These are phyloP conservation scores for Mesembryanthemum crystallinum DNA, from an alignment of 148 eudicot species.

Conservation along the genomic window DNA sequence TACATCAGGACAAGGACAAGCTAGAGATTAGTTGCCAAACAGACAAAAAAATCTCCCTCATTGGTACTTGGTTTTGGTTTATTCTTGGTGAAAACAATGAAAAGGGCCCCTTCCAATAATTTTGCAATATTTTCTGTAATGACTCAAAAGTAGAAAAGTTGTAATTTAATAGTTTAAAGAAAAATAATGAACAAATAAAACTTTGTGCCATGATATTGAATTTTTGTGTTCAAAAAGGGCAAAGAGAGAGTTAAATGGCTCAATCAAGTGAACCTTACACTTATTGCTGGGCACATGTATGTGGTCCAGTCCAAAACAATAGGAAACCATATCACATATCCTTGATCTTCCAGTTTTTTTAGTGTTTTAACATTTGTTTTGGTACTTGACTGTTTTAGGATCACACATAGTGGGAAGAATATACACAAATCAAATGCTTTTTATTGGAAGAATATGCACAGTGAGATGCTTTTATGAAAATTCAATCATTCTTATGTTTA, in stretches of 20 bases:
- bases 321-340: not conserved
- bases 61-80: not conserved
- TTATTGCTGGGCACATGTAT: not conserved
- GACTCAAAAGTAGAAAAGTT: not conserved
- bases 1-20: not conserved
- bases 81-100: not conserved
- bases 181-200: not conserved
- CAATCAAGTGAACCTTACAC: not conserved
- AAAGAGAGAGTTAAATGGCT: not conserved
- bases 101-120: not conserved
- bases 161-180: not conserved
- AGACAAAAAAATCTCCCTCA: conserved; percentile 2
- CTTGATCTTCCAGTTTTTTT: not conserved
- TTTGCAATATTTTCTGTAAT: not conserved
- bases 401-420: not conserved
- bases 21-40: not conserved
- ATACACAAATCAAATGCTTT: no score
- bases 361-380: not conserved
- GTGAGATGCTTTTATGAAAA: not conserved
- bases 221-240: not conserved
- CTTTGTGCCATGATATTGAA: not conserved
- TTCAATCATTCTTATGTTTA: no score
- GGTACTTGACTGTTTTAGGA: not conserved
- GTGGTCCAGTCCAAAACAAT: not conserved
- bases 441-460: no score